Evolutionary conservation across 2,329 filamentous ascomycete genomes (phyloP), one percentile per base, ranked within the genome.

Genomic region (Ceratocystis cubensis): DNA sequence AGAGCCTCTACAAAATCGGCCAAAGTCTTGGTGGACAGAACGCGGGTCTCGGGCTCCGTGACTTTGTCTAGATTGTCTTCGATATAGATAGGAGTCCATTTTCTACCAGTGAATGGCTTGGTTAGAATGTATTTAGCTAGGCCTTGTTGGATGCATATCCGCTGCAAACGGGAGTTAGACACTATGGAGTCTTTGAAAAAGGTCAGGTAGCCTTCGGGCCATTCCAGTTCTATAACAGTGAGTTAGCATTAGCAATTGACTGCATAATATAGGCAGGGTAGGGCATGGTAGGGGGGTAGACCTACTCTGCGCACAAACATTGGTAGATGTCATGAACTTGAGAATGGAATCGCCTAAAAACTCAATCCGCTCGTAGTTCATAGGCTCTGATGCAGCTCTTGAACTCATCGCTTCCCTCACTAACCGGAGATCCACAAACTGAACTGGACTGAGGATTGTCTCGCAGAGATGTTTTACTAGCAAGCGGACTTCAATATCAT

Each of bases 1-100:
- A 96, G 78, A 0, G 92, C 84, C 69, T 97, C 93, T 0, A 96
- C 82, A 0, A 96, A 86, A 71, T 97, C 93, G 2, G 93, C 93
- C 6, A 96, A 81, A 0, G 84, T 84, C 73, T 97, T 97, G 1
- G 85, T 88, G 0, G 89, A 88, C 41, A 91, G 72, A 15, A 73
- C 71, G 5, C 79, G 75, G 59, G 75, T 62, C 44, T 15, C 45
- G 45, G 1, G 28, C n/a, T 61, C 69, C 62, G 67, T 37, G 15
- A 63, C 68, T 66, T 50, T 69, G 2, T 72, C 61, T 2, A 76
- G 64, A n/a, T 75, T 69, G 4, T 76, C 72, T 2, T 78, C 74
- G 2, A 79, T 76, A 69, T 88, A 88, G 0, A 81, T 75, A 0
- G 89, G 87, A 1, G 79, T 76, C 93, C 93, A 97, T 71, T 87